Conservation (phyloP, 2,329 filamentous ascomycete species). For the Aspergillus sp. region DNA sequence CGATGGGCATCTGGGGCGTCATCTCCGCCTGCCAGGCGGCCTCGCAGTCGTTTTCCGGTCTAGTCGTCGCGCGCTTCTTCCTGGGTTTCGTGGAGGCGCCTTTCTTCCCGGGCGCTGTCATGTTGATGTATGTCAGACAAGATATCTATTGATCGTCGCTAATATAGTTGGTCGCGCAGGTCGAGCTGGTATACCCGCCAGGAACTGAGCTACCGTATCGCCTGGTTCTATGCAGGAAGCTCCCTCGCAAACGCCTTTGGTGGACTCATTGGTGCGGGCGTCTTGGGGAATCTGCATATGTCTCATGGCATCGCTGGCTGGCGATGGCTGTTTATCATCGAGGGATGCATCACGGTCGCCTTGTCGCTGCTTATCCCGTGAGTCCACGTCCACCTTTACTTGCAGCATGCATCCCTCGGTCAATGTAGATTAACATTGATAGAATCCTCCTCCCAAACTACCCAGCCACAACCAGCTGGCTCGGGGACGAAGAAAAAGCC, state of each 20-base stretch:
- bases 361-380: conserved; percentile 38
- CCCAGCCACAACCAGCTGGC: conserved; percentile 54
- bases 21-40: conserved; percentile 36
- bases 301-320: conserved; percentile 29
- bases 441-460: conserved; percentile 49
- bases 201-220: conserved; percentile 51
- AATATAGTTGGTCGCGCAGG: conserved; percentile 13
- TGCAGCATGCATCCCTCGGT: neutral
- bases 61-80: conserved; percentile 44
- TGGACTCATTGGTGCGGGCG: conserved; percentile 51
- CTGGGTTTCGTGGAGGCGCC: conserved; percentile 40
- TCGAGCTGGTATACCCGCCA: conserved; percentile 68
- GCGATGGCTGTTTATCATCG: conserved; percentile 42
- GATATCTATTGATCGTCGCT: neutral
- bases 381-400: conserved; percentile 2
- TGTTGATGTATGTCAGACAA: conserved; percentile 48
- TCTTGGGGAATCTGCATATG: conserved; percentile 41
- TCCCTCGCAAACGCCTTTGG: conserved; percentile 54
- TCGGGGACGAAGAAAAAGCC: conserved; percentile 52
- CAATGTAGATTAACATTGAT: conserved; percentile 17
- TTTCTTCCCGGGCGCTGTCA: conserved; percentile 63
- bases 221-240: conserved; percentile 50
- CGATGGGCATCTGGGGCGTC: conserved; percentile 37
- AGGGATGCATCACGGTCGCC: conserved; percentile 40
- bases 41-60: conserved; percentile 40